Base-by-base conservation (phyloP, 2,329 filamentous ascomycete genomes). In the Pseudopyricularia cyperi region DNA sequence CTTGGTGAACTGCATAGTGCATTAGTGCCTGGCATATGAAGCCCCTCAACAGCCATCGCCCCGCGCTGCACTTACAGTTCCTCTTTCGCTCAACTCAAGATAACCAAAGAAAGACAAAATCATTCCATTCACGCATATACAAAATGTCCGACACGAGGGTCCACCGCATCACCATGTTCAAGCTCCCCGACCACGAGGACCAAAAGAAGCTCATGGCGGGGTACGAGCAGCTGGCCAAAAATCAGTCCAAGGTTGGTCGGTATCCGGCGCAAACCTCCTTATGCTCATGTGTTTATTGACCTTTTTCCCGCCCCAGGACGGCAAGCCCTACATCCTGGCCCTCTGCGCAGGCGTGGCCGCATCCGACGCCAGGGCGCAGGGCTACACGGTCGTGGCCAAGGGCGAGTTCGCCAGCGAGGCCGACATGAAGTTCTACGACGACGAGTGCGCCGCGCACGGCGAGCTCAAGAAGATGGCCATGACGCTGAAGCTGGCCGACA, bases 381-480 rank as follows among this genome's bases (percentile, higher is more conserved):
- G 83, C 44, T 87, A 75, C 69, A 87, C 80, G 7, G 60, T 87
- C 51, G 72, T 79, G 15, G 77, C 76, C 48, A 76, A 80, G 63
- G 80, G 76, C 39, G 75, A 77, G 47, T 88, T 88, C 61, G 73
- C 75, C 46, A 81, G 68, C 54, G 60, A 80, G 52, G 82, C 82
- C 12, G 84, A 87, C 63, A 80, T 87, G 77, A 71, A 77, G 58
- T 88, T 77, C 67, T 88, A 86, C 63, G 83, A 87, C 62, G 69
- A 71, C 9, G 70, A 62, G 52, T 75, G 72, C 58, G 54, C 59
- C n/a, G 70, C 70, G 2, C 73, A 76, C 56, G 58, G 60, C 53
- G 62, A 56, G 24, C 65, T 75, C 54, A 74, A 71, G 63, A 60
- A 58, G 33, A 56, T 58, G 2, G 67, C 65, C 14, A 51, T 35